phyloP scores from a whole-genome alignment of 2,329 filamentous ascomycete genomes.

The Piedraia hortae region DNA sequence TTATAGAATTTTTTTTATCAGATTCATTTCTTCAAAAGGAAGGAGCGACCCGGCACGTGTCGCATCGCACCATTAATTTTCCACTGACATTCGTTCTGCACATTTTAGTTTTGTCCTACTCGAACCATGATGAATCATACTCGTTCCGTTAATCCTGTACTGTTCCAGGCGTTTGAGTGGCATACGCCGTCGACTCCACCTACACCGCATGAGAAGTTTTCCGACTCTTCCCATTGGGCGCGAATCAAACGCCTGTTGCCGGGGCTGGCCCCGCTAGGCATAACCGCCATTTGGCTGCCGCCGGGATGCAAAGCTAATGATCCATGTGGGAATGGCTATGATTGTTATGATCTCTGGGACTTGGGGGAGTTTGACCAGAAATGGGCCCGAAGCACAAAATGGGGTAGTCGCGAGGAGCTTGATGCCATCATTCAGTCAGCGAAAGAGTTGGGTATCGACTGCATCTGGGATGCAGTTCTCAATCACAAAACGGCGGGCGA shows the following conservation, averaged over 20 bases:
- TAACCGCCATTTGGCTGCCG: conserved; percentile 38
- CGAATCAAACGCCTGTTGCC: conserved; percentile 8
- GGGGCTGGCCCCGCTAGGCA: conserved; percentile 21
- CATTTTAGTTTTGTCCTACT: too few species aligned
- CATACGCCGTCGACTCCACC: conserved; percentile 26
- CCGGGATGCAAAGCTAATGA: conserved; percentile 41
- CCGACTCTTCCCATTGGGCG: conserved; percentile 18
- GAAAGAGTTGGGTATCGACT: conserved; percentile 24
- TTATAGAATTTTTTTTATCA: too few species aligned
- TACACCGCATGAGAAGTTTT: conserved; percentile 9
- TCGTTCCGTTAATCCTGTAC: conserved; percentile 15
- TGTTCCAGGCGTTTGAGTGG: conserved; percentile 51
- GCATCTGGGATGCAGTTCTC: conserved; percentile 44
- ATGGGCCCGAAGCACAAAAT: conserved; percentile 34
- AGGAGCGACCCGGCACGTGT: too few species aligned
- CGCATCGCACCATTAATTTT: too few species aligned
- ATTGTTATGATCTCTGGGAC: conserved; percentile 34
- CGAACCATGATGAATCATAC: too few species aligned
- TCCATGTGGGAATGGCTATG: conserved; percentile 33
- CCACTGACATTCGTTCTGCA: too few species aligned
- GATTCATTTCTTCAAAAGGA: too few species aligned
- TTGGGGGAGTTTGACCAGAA: conserved; percentile 51
- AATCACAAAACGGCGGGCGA: conserved; percentile 49
- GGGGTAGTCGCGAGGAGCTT: conserved; percentile 37
- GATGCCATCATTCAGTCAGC: conserved; percentile 24